Base-by-base conservation (phyloP, 306 rosid genomes). In the Nissolia schottii region DNA sequence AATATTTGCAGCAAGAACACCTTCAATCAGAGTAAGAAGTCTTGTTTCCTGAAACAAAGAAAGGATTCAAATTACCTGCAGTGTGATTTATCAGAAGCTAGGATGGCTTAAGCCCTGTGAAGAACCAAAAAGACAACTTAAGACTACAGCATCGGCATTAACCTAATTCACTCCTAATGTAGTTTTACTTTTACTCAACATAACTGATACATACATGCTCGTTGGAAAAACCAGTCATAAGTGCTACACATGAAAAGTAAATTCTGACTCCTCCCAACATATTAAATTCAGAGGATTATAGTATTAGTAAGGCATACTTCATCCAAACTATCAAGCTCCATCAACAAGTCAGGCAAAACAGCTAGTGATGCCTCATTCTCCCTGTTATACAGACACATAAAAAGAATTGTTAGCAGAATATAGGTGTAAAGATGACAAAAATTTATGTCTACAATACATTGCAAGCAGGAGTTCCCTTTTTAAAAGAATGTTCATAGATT, bases 351-450 rank as follows among this genome's bases (percentile, higher is more conserved):
- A 31, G 99, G 89, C 73, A 95, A 84, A 70, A 95, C 99, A 74
- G 97, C 96, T 71, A 92, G 97, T n/a, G 99, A 95, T 46, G 99
- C 99, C 76, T 95, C 99, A 71, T 95, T 95, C 75, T 91, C 99
- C 85, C 99, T 95, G 86, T 78, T 63, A 51, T 25, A 75, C 69
- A 58, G 20, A 53, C 4, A 74, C 25, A 73, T 53, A 43, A 54
- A 35, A 18, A 50, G 7, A 25, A 56, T 16, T 54, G 46, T 59
- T 35, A 75, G 43, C 9, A 67, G 56, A 66, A 58, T 25, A 1
- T 25, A 64, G 37, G 12, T 5, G 9, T 45, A 31, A 64, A 58
- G 45, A 71, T 59, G 51, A 45, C 46, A 55, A 40, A 19, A 43
- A 41, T 38, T 60, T 32, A n/a, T 46, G 49, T 48, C 28, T 10